These are phyloP conservation scores for Coemansia sp. DNA, from an alignment of 192 early-diverging fungal genomes.

Conservation along the genomic window DNA sequence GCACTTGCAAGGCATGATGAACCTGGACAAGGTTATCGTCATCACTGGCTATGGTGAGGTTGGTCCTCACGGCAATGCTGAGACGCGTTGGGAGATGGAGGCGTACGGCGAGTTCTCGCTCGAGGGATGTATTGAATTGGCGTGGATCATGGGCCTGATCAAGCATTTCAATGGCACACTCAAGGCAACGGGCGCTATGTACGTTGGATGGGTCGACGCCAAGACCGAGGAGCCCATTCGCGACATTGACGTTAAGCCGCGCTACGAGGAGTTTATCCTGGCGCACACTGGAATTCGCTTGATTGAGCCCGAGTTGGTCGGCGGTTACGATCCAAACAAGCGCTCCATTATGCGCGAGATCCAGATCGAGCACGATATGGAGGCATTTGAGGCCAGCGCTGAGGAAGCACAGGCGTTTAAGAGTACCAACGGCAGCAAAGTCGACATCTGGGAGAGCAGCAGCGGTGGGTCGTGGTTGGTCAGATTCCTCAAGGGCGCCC, in stretches of 20 bases:
- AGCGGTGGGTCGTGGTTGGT: constrained; percentile 73
- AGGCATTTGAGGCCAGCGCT: constrained; percentile 80
- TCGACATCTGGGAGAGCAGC: constrained; percentile 55
- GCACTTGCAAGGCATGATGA: constrained; percentile 74
- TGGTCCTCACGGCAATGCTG: constrained; percentile 82
- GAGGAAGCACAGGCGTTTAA: constrained; percentile 89
- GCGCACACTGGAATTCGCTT: constrained; percentile 58
- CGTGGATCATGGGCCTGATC: constrained; percentile 96
- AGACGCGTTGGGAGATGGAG: constrained; percentile 97
- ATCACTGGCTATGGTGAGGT: constrained; percentile 92
- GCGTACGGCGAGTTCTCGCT: constrained; percentile 59
- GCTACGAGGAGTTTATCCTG: constrained; percentile 86
- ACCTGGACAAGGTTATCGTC: constrained; percentile 88
- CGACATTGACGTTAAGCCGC: constrained; percentile 83
- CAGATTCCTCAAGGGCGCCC: constrained; percentile 83
- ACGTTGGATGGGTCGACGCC: constrained; percentile 84
- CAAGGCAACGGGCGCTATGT: constrained; percentile 1
- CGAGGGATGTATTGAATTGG: constrained; percentile 88
- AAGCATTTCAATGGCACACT: constrained; percentile 70
- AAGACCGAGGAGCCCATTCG: constrained; percentile 79
- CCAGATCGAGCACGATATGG: constrained; percentile 80
- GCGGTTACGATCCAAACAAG: constrained; percentile 82
- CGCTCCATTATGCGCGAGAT: constrained; percentile 86
- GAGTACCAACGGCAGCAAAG: constrained; percentile 76
- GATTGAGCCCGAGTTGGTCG: constrained; percentile 82